Conservation (phyloP, 129 eudicot genomes). For the Calendula officinalis region DNA sequence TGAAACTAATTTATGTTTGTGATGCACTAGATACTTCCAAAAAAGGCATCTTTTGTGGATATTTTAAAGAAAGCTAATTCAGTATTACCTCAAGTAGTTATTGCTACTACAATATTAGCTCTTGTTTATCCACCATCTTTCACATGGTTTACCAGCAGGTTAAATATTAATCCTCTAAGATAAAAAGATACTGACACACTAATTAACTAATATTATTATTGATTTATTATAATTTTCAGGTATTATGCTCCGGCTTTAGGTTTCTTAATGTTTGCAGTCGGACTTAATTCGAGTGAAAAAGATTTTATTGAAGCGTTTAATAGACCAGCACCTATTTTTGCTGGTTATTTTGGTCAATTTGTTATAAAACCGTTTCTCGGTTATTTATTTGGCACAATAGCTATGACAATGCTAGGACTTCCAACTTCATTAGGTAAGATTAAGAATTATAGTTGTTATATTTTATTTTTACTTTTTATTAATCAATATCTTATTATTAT, state of each 20-base stretch:
- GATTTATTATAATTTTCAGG: conserved; percentile 43
- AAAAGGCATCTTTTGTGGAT: conserved; percentile 49
- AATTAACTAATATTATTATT: neutral
- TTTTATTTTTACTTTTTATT: neutral
- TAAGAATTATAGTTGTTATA: conserved; percentile 11
- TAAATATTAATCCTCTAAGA: neutral
- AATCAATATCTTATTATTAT: neutral
- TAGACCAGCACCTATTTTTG: conserved; percentile 72
- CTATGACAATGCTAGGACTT: conserved; percentile 63
- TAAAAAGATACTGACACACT: neutral
- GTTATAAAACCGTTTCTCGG: conserved; percentile 83
- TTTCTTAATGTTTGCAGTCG: conserved; percentile 96
- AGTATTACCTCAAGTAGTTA: conserved; percentile 83
- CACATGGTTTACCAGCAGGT: conserved; percentile 98
- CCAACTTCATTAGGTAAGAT: conserved; percentile 82
- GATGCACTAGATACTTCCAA: conserved; percentile 39
- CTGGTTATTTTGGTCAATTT: conserved; percentile 91
- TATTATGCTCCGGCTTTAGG: conserved; percentile 99
- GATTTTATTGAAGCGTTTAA: conserved; percentile 91
- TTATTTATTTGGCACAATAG: conserved; percentile 69
- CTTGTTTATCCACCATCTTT: conserved; percentile 95
- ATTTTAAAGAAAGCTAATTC: conserved; percentile 75
- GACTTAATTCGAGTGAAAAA: conserved; percentile 87
- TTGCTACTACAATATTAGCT: conserved; percentile 86
- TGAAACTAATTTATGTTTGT: neutral